A percentile compares a stretch with the other conserved stretches of the same genome.
Conservation (phyloP, 2,329 filamentous ascomycete genomes). For the Colletotrichum viniferum region DNA sequence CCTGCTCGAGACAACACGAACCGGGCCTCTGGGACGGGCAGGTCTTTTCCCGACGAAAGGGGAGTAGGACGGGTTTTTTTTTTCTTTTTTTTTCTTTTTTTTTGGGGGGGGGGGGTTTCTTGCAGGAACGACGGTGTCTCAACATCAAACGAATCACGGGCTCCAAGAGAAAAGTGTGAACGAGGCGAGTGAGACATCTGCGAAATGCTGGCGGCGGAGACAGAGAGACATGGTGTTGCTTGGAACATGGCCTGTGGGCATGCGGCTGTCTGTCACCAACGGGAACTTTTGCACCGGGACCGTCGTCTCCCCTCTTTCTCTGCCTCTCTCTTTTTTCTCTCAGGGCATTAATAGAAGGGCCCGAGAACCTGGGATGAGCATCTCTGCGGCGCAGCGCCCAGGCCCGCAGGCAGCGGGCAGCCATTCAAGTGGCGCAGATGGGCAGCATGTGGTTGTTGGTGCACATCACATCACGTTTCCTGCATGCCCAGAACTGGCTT, state of each 20-base stretch:
- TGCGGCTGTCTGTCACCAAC: not conserved
- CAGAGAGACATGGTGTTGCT: not conserved
- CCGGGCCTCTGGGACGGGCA: not conserved
- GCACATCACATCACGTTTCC: not conserved
- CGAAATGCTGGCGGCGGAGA: not conserved
- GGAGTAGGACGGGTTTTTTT: not conserved
- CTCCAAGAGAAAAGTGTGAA: not conserved
- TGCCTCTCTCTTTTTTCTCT: not conserved
- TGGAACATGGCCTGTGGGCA: not conserved
- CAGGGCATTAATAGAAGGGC: not conserved
- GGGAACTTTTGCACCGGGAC: not conserved
- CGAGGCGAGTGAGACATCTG: not conserved
- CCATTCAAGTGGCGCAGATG: not conserved
- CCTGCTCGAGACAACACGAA: not conserved
- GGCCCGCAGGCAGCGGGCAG: not conserved
- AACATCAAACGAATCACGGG: not conserved
- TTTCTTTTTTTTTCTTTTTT: no score
- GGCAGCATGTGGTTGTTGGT: not conserved
- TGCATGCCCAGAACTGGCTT: not conserved
- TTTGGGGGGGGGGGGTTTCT: no score
- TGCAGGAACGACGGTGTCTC: not conserved
- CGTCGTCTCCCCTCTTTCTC: not conserved
- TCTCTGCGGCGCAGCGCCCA: not conserved
- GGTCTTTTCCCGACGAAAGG: not conserved
- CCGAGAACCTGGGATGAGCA: slow-evolving; percentile 5